Base-by-base conservation (phyloP, 1,139 yeast genomes). In the Zygoascus meyerae region DNA sequence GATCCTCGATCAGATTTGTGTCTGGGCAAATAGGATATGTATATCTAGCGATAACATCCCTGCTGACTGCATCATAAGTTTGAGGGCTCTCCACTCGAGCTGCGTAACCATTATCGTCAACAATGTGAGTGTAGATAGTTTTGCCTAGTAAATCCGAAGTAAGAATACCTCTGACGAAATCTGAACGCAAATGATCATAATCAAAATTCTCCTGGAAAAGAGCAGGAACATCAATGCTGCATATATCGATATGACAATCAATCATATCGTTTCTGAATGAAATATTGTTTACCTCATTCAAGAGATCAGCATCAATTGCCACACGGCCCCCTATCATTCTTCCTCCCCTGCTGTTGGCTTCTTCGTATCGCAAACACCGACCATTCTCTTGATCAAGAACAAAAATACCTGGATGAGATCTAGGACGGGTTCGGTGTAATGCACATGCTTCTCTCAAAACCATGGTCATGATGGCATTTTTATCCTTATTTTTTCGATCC, bases 181-280 rank as follows among this genome's bases (percentile, higher is more conserved):
- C 98, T 39, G 76, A 73, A 66, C 99, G 77, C 54, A 92, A 72
- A 49, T 78, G 72, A 64, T 90, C 96, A 65, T 90, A 92, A 68
- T 92, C 99, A 59, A 92, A 92, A 64, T 92, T 90, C 61, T 92
- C 99, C 57, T 87, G 95, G 68, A 90, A 92, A 51, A 92, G 81
- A 21, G 95, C 95, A 1, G 97, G 97, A 28, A 94, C 96, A 56
- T 84, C 90, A 1, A 95, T 90, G 6, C 97, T 75, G 66, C 99
- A 92, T 51, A 92, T 87, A 68, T 92, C 98, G 50, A 92, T 87
- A 62, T 86, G 94, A 65, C 98, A 92, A 68, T 92, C 99, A 53
- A 94, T 89, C 55, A 92, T 75, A 66, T 92, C 97, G 63, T 92
- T 94, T 62, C 96, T 77, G 49, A 92, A 72, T 10, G 78, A 77